Evolutionary conservation across 2,329 filamentous ascomycete species (phyloP).

Genomic region (Drechslerella coelobrocha): DNA sequence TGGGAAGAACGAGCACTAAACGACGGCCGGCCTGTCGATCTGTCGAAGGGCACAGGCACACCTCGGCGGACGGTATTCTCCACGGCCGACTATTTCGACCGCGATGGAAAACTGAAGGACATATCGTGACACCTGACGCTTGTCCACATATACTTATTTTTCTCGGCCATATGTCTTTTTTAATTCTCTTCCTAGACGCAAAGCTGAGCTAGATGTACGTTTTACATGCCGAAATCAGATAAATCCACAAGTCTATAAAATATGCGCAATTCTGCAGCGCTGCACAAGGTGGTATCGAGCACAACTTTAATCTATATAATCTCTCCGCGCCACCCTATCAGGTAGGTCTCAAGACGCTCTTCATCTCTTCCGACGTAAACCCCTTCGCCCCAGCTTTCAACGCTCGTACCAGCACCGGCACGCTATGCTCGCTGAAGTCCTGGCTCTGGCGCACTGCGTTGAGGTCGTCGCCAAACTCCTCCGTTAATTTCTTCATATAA

Average conservation of each 20-base stretch:
- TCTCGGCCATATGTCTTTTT: no score
- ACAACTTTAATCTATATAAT: no score
- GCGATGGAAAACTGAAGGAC: conserved; percentile 52
- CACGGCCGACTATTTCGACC: conserved; percentile 52
- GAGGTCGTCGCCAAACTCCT: conserved; percentile 64
- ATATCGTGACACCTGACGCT: background rate
- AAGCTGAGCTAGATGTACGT: no score
- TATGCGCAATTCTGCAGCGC: no score
- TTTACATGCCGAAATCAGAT: no score
- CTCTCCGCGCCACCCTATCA: no score
- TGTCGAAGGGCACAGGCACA: conserved; percentile 53
- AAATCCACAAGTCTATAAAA: no score
- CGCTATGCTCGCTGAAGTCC: conserved; percentile 61
- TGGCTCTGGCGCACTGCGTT: conserved; percentile 63
- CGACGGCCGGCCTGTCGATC: conserved; percentile 52
- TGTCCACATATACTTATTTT: no score
- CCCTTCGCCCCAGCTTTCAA: conserved; percentile 62
- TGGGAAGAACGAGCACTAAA: conserved; percentile 52
- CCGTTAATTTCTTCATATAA: conserved; percentile 48
- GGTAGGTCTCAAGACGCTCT: conserved; percentile 48
- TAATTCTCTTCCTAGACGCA: no score
- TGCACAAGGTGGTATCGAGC: no score
- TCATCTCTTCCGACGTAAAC: conserved; percentile 61
- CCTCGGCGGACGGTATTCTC: conserved; percentile 49
- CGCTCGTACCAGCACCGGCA: conserved; percentile 63